phyloP scores from a whole-genome alignment of 176 grass and related monocot genomes.

The Canna indica region DNA sequence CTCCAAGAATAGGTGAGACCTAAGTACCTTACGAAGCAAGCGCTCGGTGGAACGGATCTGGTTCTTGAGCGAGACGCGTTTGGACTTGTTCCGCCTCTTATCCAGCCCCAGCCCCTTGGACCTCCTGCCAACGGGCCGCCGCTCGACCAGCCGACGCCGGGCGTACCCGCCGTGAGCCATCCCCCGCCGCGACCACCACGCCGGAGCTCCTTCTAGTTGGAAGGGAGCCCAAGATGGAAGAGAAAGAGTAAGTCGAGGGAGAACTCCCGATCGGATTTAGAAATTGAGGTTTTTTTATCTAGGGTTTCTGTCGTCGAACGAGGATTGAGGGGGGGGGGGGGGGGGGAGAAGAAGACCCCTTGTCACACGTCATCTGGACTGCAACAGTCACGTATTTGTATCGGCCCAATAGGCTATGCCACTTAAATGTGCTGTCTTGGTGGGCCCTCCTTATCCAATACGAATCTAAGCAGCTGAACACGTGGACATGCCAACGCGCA shows the following conservation, averaged over 20 bases:
- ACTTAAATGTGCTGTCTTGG: too few relatives aligned
- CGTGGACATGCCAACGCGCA: too few relatives aligned
- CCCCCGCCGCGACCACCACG: not conserved
- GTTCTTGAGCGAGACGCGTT: slow-evolving; percentile 64
- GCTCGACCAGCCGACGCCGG: slow-evolving; percentile 26
- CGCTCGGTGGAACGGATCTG: slow-evolving; percentile 90
- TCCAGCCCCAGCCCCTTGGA: slow-evolving; percentile 37
- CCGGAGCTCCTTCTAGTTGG: slow-evolving; percentile 26
- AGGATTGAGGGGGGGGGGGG: not conserved
- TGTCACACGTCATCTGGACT: not conserved
- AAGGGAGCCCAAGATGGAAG: not conserved
- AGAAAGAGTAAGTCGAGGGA: too few relatives aligned
- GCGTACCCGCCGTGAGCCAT: slow-evolving; percentile 77
- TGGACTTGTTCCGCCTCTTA: slow-evolving; percentile 39
- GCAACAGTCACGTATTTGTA: not conserved
- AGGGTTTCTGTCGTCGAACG: not conserved
- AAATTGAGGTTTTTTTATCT: not conserved
- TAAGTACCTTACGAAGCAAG: slow-evolving; percentile 82
- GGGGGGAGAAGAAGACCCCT: not conserved
- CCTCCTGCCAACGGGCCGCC: slow-evolving; percentile 30
- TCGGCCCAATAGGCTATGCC: too few relatives aligned
- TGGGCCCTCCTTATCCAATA: too few relatives aligned
- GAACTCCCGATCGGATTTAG: not conserved
- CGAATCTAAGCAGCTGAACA: too few relatives aligned
- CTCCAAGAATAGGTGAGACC: not conserved